Percentiles rank a stretch among this genome's conserved stretches.
Conservation (phyloP, 805 yeast genomes). For the Yueomyces sinensis region DNA sequence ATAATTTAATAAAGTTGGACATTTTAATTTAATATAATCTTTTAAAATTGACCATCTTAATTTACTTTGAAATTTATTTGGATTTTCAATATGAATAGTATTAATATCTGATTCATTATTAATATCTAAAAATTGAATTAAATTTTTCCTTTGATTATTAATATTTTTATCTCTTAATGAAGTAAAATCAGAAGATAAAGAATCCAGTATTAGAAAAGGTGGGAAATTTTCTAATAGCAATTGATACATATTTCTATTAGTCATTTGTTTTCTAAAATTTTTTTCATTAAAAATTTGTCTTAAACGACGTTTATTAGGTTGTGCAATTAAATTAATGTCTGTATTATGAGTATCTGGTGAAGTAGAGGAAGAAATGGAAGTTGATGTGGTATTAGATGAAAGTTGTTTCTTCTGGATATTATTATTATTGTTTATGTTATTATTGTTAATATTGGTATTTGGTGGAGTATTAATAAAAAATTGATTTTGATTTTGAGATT, state of each 20-base stretch:
- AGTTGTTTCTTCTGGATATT: no score
- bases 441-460: not conserved
- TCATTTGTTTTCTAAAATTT: conserved; percentile 24
- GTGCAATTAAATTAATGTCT: no score
- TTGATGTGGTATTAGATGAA: no score
- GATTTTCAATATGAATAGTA: not conserved
- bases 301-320: conserved; percentile 8
- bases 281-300: conserved; percentile 22
- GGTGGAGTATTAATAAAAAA: not conserved
- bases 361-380: not conserved
- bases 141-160: not conserved
- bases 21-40: conserved; percentile 25
- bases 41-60: conserved; percentile 27
- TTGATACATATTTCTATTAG: conserved; percentile 23
- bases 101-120: not conserved
- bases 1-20: conserved; percentile 13
- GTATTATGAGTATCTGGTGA: no score
- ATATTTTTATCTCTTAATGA: not conserved
- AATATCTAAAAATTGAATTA: not conserved
- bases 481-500: not conserved
- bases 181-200: conserved; percentile 1
- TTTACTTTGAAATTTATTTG: conserved; percentile 1
- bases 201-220: conserved; percentile 19
- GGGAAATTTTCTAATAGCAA: conserved; percentile 21
- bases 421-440: no score